phyloP scores from a whole-genome alignment of 1,284 basidiomycete species.

The Apiotrichum laibachii region DNA sequence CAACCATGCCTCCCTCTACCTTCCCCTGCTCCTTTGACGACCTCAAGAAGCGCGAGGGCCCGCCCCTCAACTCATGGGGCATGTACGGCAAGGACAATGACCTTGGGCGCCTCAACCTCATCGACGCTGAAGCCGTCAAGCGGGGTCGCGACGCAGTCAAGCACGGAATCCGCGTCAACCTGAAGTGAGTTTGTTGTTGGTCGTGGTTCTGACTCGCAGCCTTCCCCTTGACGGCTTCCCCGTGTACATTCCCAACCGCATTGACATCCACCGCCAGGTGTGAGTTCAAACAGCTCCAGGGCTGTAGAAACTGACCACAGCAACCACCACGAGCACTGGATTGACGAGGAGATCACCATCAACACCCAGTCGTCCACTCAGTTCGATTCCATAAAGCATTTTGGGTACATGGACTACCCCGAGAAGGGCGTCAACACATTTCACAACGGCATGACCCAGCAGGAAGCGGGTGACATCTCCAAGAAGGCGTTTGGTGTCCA shows the following conservation, averaged over 20 bases:
- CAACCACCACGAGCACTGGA: slow-evolving; percentile 6
- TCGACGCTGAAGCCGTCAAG: slow-evolving; percentile 31
- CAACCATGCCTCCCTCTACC: slow-evolving; percentile 24
- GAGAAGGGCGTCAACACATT: slow-evolving; percentile 14
- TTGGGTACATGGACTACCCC: slow-evolving; percentile 20
- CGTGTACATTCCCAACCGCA: slow-evolving; percentile 1
- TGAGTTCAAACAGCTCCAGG: background rate
- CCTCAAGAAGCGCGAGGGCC: slow-evolving; percentile 26
- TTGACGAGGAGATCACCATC: slow-evolving; percentile 44
- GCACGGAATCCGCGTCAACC: slow-evolving; percentile 31
- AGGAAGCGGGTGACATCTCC: slow-evolving; percentile 9
- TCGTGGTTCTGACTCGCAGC: background rate
- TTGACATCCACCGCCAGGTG: slow-evolving; percentile 7
- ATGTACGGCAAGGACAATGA: slow-evolving; percentile 33
- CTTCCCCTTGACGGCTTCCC: slow-evolving; percentile 12
- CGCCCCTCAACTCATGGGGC: slow-evolving; percentile 40
- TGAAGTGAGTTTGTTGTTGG: slow-evolving; percentile 22
- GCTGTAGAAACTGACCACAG: background rate
- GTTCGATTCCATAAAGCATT: slow-evolving; percentile 51
- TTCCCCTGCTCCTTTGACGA: slow-evolving; percentile 19
- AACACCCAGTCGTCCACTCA: slow-evolving; percentile 53
- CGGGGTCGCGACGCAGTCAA: slow-evolving; percentile 30
- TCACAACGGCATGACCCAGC: slow-evolving; percentile 16
- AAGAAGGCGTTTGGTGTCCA: slow-evolving; percentile 10
- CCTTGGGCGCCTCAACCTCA: slow-evolving; percentile 37